phyloP scores from a whole-genome alignment of 2,329 filamentous ascomycete species.

The Trichophyton schoenleinii region DNA sequence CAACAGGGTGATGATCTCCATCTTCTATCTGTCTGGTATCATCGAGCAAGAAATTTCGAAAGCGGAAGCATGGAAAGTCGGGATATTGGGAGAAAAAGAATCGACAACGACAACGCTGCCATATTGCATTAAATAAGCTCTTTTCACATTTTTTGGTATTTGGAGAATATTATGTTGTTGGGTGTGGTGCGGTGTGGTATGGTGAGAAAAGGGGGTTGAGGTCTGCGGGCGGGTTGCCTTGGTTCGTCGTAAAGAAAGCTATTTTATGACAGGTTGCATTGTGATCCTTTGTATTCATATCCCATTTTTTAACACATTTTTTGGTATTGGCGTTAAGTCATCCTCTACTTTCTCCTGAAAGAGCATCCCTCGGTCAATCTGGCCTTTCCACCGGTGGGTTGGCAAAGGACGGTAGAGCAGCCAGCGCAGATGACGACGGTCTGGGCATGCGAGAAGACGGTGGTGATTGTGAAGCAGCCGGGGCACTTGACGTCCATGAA shows the following conservation, averaged over 20 bases:
- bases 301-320: conserved; percentile 4
- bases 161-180: conserved; percentile 1
- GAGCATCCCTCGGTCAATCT: conserved; percentile 99
- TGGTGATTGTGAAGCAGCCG: conserved; percentile 99
- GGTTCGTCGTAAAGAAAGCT: conserved; percentile 4
- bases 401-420: conserved; percentile 98
- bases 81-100: conserved; percentile 16
- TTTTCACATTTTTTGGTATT: conserved; percentile 7
- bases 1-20: conserved; percentile 30
- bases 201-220: neutral
- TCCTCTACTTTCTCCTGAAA: conserved; percentile 93
- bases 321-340: conserved; percentile 2
- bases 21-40: conserved; percentile 34
- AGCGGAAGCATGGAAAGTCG: conserved; percentile 3
- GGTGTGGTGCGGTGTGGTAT: neutral
- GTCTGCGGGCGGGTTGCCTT: neutral
- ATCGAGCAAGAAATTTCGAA: conserved; percentile 1
- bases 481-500: conserved; percentile 99
- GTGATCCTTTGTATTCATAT: conserved; percentile 4
- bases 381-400: conserved; percentile 98
- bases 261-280: conserved; percentile 6
- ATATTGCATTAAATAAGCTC: neutral
- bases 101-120: conserved; percentile 1
- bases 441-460: conserved; percentile 99
- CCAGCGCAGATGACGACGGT: conserved; percentile 99